phyloP scores from a whole-genome alignment of 352 stramenopile genomes.

The Globisporangium cystogenes region DNA sequence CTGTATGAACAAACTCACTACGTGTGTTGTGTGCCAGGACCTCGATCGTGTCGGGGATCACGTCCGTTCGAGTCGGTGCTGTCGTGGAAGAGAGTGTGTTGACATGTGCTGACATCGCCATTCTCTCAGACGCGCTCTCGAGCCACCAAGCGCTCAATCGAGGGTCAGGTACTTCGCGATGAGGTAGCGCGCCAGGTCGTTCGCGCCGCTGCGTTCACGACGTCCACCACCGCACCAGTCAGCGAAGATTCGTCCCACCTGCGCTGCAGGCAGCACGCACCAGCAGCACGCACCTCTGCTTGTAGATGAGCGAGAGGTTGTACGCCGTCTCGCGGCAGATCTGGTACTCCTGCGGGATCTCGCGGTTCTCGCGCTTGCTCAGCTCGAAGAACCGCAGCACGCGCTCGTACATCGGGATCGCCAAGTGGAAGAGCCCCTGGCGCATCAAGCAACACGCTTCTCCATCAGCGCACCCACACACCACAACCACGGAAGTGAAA shows the following conservation, averaged over 20 bases:
- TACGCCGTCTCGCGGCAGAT: conserved; percentile 83
- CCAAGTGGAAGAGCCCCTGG: conserved; percentile 79
- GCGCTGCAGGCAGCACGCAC: background rate
- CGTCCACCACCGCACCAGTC: conserved; percentile 3
- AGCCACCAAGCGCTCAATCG: conserved; percentile 18
- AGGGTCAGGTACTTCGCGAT: conserved; percentile 80
- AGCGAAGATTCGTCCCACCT: background rate
- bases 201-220: conserved; percentile 38
- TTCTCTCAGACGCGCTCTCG: background rate
- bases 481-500: background rate
- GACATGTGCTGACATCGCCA: no score
- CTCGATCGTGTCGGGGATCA: no score
- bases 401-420: conserved; percentile 86
- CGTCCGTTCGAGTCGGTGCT: no score
- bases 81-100: no score
- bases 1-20: background rate
- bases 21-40: background rate
- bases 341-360: conserved; percentile 60
- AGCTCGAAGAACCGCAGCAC: conserved; percentile 77
- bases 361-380: conserved; percentile 32
- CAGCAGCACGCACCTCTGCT: conserved; percentile 50
- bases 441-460: background rate
- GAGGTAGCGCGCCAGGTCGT: conserved; percentile 71
- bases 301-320: conserved; percentile 86
- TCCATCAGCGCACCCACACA: background rate